A percentile compares a stretch with the other conserved stretches of the same genome.
phyloP scores from a whole-genome alignment of 306 rosid species.

The Quercus agrifolia region DNA sequence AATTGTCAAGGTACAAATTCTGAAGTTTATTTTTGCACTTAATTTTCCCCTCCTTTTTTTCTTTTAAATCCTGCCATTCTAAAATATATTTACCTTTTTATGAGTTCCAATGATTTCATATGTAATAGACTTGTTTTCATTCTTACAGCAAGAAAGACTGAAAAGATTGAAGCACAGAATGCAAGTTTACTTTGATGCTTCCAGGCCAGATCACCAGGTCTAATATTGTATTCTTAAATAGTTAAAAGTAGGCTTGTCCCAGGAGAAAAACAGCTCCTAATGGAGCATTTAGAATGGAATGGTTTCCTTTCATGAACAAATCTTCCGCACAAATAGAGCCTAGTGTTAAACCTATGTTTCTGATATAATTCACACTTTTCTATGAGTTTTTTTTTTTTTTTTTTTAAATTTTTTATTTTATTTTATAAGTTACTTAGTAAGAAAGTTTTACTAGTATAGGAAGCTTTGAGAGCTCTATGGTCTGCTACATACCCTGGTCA shows the following conservation, averaged over 20 bases:
- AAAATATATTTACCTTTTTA: background rate
- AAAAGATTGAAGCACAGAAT: conserved; percentile 58
- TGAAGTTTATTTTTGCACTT: too few relatives aligned
- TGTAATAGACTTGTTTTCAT: background rate
- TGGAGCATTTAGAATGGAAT: background rate
- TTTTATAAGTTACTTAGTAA: conserved; percentile 6
- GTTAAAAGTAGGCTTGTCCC: background rate
- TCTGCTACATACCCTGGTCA: conserved; percentile 66
- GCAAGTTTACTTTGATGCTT: conserved; percentile 72
- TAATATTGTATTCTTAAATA: background rate
- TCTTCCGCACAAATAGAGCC: background rate
- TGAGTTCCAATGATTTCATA: background rate
- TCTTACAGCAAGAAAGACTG: conserved; percentile 66
- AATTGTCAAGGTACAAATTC: too few relatives aligned
- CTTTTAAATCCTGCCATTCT: background rate
- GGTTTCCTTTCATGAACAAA: background rate
- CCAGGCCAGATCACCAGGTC: conserved; percentile 80
- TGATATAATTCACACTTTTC: background rate
- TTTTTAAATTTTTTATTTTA: too few relatives aligned
- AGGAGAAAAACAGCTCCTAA: background rate
- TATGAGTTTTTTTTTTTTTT: conserved; percentile 7
- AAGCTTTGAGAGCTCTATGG: conserved; percentile 83
- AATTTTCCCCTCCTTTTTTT: background rate
- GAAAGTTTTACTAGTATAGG: conserved; percentile 48
- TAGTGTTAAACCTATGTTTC: background rate